Evolutionary conservation across 208 protist species (phyloP).

Genomic region (Crithidia expoeki): DNA sequence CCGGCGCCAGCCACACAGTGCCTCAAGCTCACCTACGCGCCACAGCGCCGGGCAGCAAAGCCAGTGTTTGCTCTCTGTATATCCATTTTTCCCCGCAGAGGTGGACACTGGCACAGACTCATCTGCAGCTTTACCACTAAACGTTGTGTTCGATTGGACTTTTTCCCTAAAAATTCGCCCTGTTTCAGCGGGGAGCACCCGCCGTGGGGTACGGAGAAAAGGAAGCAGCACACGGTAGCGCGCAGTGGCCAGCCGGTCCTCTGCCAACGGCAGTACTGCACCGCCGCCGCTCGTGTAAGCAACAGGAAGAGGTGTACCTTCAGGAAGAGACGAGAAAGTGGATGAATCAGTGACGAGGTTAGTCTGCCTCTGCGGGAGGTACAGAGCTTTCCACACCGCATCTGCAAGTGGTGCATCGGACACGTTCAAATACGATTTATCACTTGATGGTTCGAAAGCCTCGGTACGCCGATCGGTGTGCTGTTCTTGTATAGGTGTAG

Average conservation of each 20-base stretch:
- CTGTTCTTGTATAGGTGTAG: too few species aligned
- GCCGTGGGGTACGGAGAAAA: constrained; percentile 36
- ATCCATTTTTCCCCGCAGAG: neutral
- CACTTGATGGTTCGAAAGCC: neutral
- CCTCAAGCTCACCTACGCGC: constrained; percentile 35
- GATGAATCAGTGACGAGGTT: neutral
- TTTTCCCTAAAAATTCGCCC: neutral
- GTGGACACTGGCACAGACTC: neutral
- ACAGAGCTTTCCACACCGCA: constrained; percentile 22
- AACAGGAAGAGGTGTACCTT: neutral
- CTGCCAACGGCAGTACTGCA: constrained; percentile 22
- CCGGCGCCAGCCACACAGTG: constrained; percentile 34
- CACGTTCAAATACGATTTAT: neutral
- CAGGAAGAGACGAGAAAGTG: neutral
- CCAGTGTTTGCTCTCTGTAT: neutral
- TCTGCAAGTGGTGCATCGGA: constrained; percentile 20
- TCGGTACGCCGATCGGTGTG: too few species aligned
- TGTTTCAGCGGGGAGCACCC: neutral
- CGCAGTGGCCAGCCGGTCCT: constrained; percentile 32
- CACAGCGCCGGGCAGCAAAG: constrained; percentile 35
- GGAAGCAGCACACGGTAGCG: constrained; percentile 51
- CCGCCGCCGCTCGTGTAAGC: neutral
- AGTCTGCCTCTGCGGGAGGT: neutral
- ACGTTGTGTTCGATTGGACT: neutral
- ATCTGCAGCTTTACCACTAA: neutral